Base-by-base conservation (phyloP, 306 rosid species). In the Vigna radiata region DNA sequence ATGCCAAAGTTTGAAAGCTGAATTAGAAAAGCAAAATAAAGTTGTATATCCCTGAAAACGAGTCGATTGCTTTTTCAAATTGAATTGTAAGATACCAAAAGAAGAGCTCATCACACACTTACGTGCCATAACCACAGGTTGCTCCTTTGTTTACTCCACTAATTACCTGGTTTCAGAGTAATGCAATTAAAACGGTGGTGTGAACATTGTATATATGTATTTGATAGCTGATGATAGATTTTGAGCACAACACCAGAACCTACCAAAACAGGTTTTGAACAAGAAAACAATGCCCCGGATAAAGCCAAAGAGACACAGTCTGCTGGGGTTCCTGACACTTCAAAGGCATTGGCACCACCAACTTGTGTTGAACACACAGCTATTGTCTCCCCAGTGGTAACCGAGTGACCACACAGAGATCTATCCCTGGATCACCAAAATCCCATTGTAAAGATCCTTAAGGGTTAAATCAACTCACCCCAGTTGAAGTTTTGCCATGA, bases 111-210 rank as follows among this genome's bases (percentile, higher is more conserved):
- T 52, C 48, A 81, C 55, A 55, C 4, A 73, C 91, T 74, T 73
- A 88, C 90, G 50, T 73, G 84, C 82, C 80, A 29, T 65, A 76
- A 67, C 92, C 92, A 53, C 84, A 84, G 72, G 80, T 84, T 55
- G 87, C 83, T 84, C 92, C 88, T 73, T 47, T 79, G 71, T 86
- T 86, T 74, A 86, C 73, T 61, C 92, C 92, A 86, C 90, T 86
- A 47, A 88, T 79, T 15, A 88, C 87, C 88, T 86, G 79, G 55
- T 66, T 18, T 49, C n/a, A 49, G 13, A 63, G 15, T 17, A 31
- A 50, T 29, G 27, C 7, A 37, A 25, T 25, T 59, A 73, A 50
- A 15, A 55, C 29, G 48, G 61, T 13, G 44, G 31, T 44, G 15
- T 6, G 12, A 47, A 18, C 36, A 46, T 3, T n/a, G 12, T 5